Conservation (phyloP, 495 filamentous ascomycete species). For the Penicillium parvum region DNA sequence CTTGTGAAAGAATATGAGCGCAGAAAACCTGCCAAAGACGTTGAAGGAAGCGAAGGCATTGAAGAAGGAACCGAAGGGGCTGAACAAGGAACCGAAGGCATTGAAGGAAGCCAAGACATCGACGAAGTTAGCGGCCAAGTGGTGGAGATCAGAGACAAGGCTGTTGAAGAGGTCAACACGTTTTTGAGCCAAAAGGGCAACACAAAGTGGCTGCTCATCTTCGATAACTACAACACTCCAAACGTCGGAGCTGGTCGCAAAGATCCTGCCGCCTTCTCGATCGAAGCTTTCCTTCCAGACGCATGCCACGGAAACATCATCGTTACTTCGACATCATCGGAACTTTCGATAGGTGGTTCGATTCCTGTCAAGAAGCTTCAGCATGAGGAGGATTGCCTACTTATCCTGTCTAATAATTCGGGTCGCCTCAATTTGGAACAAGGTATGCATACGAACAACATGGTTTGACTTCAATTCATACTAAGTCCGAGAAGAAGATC, state of each 20-base stretch:
- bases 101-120: too few relatives aligned
- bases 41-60: too few relatives aligned
- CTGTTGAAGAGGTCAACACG: background rate
- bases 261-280: too few relatives aligned
- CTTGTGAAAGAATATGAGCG: background rate
- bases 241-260: too few relatives aligned
- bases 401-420: background rate
- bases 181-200: background rate
- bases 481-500: background rate
- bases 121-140: too few relatives aligned
- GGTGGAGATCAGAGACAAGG: too few relatives aligned
- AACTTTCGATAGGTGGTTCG: background rate
- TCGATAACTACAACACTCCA: background rate
- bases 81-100: too few relatives aligned
- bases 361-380: background rate
- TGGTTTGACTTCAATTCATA: too few relatives aligned
- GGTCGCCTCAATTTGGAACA: background rate
- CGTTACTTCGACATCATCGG: background rate
- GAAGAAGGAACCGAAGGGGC: too few relatives aligned
- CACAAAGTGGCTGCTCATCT: background rate
- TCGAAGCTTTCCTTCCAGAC: background rate
- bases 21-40: background rate
- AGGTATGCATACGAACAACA: too few relatives aligned
- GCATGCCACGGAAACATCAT: background rate
- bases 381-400: background rate